Evolutionary conservation across 441 rosid species (phyloP).

Genomic region (Erodium moschatum): DNA sequence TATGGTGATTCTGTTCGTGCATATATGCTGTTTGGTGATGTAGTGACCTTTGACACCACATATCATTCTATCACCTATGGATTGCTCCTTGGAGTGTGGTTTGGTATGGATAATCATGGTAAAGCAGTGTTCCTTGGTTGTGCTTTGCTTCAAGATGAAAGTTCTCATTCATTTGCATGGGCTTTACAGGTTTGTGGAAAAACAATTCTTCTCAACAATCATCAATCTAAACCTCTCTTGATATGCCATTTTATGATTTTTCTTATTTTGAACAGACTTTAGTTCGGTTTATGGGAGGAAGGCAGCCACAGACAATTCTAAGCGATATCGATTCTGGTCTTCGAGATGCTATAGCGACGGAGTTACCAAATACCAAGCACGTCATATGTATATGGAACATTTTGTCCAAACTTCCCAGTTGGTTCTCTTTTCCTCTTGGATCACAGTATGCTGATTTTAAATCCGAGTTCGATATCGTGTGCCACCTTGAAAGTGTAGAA

Average conservation of each 20-base stretch:
- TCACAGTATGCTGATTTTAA: slow-evolving; percentile 62
- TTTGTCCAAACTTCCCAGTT: slow-evolving; percentile 58
- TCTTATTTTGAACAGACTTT: slow-evolving; percentile 59
- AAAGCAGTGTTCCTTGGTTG: slow-evolving; percentile 62
- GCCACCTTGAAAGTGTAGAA: slow-evolving; percentile 43
- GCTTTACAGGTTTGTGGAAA: slow-evolving; percentile 79
- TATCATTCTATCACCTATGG: slow-evolving; percentile 77
- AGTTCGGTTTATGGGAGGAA: slow-evolving; percentile 68
- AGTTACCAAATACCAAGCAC: slow-evolving; percentile 71
- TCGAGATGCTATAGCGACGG: slow-evolving; percentile 60
- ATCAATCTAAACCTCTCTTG: slow-evolving; percentile 25
- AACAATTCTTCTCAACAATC: slow-evolving; percentile 20
- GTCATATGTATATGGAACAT: slow-evolving; percentile 54
- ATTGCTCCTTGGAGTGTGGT: slow-evolving; percentile 64
- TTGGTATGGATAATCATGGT: slow-evolving; percentile 71
- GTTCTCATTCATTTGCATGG: slow-evolving; percentile 55
- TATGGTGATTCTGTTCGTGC: slow-evolving; percentile 56
- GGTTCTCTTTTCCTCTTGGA: slow-evolving; percentile 68
- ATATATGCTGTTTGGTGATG: slow-evolving; percentile 57
- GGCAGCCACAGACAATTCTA: slow-evolving; percentile 63
- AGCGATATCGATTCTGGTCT: slow-evolving; percentile 73
- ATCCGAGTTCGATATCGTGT: slow-evolving; percentile 56
- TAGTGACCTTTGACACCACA: slow-evolving; percentile 57
- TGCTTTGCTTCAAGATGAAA: slow-evolving; percentile 75
- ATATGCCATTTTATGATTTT: slow-evolving; percentile 25